Percentiles rank a stretch among this genome's conserved stretches.
Evolutionary conservation across 2,329 filamentous ascomycete species (phyloP).

Genomic region (Sclerotiophoma versabilis): DNA sequence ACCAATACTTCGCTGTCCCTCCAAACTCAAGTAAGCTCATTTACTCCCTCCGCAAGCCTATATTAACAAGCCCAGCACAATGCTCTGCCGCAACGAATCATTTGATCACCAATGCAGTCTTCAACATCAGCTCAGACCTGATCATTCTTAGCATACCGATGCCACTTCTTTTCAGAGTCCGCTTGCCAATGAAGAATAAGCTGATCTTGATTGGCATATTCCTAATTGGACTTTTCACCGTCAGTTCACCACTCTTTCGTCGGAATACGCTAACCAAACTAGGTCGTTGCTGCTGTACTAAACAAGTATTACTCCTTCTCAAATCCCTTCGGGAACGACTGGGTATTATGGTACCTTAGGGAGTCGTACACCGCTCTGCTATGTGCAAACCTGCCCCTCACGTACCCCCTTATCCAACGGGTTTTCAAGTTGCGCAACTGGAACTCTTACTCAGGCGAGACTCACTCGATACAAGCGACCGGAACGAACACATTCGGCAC

Average conservation of each 20-base stretch:
- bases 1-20: constrained; percentile 62
- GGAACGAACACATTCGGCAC: constrained; percentile 10
- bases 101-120: constrained; percentile 49
- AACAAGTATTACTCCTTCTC: constrained; percentile 69
- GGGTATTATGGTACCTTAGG: constrained; percentile 66
- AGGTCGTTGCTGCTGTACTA: constrained; percentile 64
- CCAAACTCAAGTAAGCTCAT: constrained; percentile 35
- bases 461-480: constrained; percentile 5
- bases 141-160: constrained; percentile 57
- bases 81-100: constrained; percentile 53
- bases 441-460: constrained; percentile 33
- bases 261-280: background rate
- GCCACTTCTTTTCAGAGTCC: constrained; percentile 55
- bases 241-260: constrained; percentile 13
- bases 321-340: constrained; percentile 62
- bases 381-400: constrained; percentile 67
- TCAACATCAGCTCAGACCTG: constrained; percentile 57
- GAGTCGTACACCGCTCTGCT: constrained; percentile 67
- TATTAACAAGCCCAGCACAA: constrained; percentile 40
- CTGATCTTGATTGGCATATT: constrained; percentile 63
- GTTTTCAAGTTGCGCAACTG: constrained; percentile 50
- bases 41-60: background rate
- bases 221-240: constrained; percentile 57
- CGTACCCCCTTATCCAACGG: constrained; percentile 63
- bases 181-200: constrained; percentile 58